Base-by-base conservation (phyloP, 2,329 filamentous ascomycete species). In the Arthroderma sp. region DNA sequence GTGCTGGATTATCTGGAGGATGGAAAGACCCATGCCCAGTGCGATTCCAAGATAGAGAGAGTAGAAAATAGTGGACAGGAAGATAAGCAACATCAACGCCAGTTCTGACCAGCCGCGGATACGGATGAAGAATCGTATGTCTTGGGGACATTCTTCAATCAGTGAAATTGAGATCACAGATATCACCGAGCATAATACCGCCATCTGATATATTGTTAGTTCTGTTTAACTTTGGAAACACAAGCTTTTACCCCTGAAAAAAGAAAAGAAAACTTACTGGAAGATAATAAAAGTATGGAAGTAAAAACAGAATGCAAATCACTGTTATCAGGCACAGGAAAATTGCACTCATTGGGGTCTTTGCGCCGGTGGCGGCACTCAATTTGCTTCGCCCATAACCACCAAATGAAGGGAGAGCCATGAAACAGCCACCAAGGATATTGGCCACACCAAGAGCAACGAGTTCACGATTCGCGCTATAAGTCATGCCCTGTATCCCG, bases 371-470 rank as follows among this genome's bases (percentile, higher is more conserved):
- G 41, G 83, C 83, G 52, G 82, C 82, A 66, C 95, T 96, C 53
- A 98, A 83, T 63, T 96, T 96, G 65, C 87, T 95, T 59, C 91
- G 75, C 6, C 88, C 91, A 59, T 98, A 98, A 6, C 91, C 91
- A 11, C 91, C 91, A 70, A 98, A 98, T 0, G 86, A 85, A 5
- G 91, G 91, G 22, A 98, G 71, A 15, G 86, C 81, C 80, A 89
- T 87, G 66, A 96, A 96, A 57, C 87, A 83, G 1, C 86, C 84
- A 6, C 88, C 88, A 3, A 94, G 68, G n/a, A 96, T 68, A 63
- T 98, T 98, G 8, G 89, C 87, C 5, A 86, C 75, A 1, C 91
- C 91, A 0, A 98, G 71, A 0, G 91, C 89, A 42, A 96, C 85
- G 52, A 98, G 78, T 61, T 98, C 91, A 40, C 91, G 75, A 60